Evolutionary conservation across 768 basidiomycete genomes (phyloP), one percentile per base, ranked within the genome.

Genomic region (Dentipellis fragilis): DNA sequence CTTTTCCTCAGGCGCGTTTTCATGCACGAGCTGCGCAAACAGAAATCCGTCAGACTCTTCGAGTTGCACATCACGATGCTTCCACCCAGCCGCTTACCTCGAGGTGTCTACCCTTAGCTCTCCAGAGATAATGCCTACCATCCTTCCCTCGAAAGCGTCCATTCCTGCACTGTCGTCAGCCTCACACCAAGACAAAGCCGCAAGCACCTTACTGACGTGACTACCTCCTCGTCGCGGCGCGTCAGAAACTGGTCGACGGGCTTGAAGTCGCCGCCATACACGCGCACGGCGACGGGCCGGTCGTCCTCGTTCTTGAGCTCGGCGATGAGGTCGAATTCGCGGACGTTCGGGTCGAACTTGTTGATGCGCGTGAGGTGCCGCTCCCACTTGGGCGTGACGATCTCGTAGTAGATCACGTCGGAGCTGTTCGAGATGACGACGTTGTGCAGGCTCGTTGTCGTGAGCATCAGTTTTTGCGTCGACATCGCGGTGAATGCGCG

Each of bases 331-430:
- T 68, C 62, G 55, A 69, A 72, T 58, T 54, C 59, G 34, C 62
- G 58, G 22, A 63, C 67, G 42, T 63, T 64, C 4, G 62, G 49
- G 59, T 73, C 67, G 21, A 72, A 65, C 50, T 68, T 63, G 42
- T 62, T 61, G 42, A 75, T 59, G 52, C 64, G 69, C 58, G 74
- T 75, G 59, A 60, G 39, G 46, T 65, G 58, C 7, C 65, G 61
- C 51, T 69, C 69, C 73, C 72, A 71, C 42, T 66, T 63, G 16
- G 70, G 72, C 35, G 73, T 75, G 38, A 68, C 64, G 54, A 75
- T 60, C 54, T 75, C 74, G 56, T 70, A 75, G 66, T 71, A 72
- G 54, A 71, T 63, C 57, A 62, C 63, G 58, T 75, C 73, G 55
- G 63, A 66, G 36, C 57, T 63, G 54, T 70, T 73, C 39, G 74